Evolutionary conservation across 179 eudicot genomes (phyloP), one percentile per base, ranked within the genome.

Genomic region (Pouteria campechiana): DNA sequence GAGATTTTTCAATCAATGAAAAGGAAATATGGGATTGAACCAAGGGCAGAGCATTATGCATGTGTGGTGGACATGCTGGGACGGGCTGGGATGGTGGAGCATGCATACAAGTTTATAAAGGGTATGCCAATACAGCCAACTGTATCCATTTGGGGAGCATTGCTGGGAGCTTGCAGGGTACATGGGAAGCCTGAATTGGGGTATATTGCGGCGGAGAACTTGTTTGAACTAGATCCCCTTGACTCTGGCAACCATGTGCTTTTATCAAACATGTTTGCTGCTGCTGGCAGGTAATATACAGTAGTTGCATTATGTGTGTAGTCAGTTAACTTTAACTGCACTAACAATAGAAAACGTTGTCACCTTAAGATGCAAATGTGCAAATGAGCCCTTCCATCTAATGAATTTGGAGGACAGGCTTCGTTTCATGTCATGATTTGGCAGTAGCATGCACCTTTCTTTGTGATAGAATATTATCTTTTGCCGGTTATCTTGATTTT

Each of bases 31-130:
- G 65, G 70, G 8, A 58, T 76, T 25, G 65, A 55, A 33, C 78
- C 79, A 2, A 70, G 67, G 33, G 38, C 60, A 17, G 83, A 72
- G 65, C 83, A 76, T 53, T 72, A 68, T 60, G 83, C 79, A 5
- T 76, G 83, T 58, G 68, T 72, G 6, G 83, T 76, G 38, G 83
- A 76, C 36, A 72, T 72, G 73, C 37, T 76, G 11, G 75, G 68
- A 4, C 63, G 79, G 43, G 68, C 75, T 1, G 79, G 76, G 33
- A 67, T 54, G 60, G 68, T 76, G 16, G 83, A 72, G 22, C 55
- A 55, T 43, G 79, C 83, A 15, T 72, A 64, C 21, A 55, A 62
- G 44, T 68, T 72, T 25, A 65, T 72, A 25, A 51, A 28, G 37
- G 44, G 39, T 50, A 62, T 76, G 73, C 65, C 73, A 15, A 29